Evolutionary conservation across 148 eudicot genomes (phyloP).

Genomic region (Camellia japonica): DNA sequence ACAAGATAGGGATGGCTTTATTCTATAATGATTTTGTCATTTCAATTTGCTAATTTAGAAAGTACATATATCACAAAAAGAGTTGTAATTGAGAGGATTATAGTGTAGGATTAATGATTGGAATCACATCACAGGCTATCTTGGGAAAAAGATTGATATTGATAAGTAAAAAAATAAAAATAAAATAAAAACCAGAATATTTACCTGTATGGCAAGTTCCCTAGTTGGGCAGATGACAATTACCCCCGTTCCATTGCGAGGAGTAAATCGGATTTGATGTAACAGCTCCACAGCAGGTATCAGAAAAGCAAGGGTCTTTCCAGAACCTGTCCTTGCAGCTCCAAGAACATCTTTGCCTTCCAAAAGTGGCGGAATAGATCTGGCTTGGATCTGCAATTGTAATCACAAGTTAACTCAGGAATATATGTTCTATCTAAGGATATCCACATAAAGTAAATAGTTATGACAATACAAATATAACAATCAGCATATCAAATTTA

Average conservation of each 20-base stretch:
- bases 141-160: background rate
- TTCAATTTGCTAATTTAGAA: background rate
- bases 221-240: constrained; percentile 88
- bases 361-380: constrained; percentile 78
- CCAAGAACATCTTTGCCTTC: constrained; percentile 96
- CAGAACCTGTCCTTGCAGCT: constrained; percentile 99
- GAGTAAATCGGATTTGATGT: constrained; percentile 48
- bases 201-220: constrained; percentile 98
- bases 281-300: constrained; percentile 82
- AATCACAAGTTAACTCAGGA: background rate
- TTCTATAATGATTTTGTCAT: background rate
- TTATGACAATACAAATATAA: background rate
- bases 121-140: background rate
- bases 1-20: background rate
- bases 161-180: background rate
- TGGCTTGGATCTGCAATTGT: constrained; percentile 73
- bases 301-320: constrained; percentile 95
- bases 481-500: background rate
- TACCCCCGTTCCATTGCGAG: constrained; percentile 88
- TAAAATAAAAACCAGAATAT: background rate
- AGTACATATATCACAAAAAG: background rate
- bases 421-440: background rate
- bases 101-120: background rate
- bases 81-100: background rate
- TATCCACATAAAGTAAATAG: background rate